Conservation (phyloP, 768 basidiomycete species). For the Clathrus columnatus region DNA sequence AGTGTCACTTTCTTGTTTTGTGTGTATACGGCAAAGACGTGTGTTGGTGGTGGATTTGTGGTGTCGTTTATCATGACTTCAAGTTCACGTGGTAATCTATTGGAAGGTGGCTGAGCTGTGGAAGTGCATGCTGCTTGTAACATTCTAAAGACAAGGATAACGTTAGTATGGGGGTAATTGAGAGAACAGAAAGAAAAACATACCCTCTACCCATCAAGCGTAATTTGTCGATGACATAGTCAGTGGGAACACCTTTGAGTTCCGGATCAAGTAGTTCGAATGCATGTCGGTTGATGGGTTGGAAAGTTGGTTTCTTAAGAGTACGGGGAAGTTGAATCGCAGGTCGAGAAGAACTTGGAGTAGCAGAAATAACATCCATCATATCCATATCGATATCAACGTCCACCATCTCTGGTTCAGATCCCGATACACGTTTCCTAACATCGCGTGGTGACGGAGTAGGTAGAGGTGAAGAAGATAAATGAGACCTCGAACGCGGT, state of each 20-base stretch:
- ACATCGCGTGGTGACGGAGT: background rate
- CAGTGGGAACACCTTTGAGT: conserved; percentile 43
- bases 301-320: conserved; percentile 52
- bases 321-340: conserved; percentile 46
- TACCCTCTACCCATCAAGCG: conserved; percentile 37
- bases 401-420: too few species aligned
- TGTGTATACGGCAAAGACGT: conserved; percentile 15
- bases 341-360: background rate
- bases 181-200: conserved; percentile 13
- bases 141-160: background rate
- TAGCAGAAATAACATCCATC: background rate
- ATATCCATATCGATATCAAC: conserved; percentile 4
- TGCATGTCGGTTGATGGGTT: conserved; percentile 47
- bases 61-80: conserved; percentile 19
- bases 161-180: background rate
- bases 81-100: conserved; percentile 24
- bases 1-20: conserved; percentile 11
- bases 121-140: background rate
- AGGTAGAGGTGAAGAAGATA: background rate
- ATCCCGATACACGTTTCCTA: too few species aligned
- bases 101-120: background rate
- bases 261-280: conserved; percentile 44
- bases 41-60: conserved; percentile 12
- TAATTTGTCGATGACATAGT: conserved; percentile 52
- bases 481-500: background rate